Percentiles rank a stretch among this genome's conserved stretches.
Evolutionary conservation across 2,329 filamentous ascomycete genomes (phyloP).

Genomic region (Mariannaea sp.): DNA sequence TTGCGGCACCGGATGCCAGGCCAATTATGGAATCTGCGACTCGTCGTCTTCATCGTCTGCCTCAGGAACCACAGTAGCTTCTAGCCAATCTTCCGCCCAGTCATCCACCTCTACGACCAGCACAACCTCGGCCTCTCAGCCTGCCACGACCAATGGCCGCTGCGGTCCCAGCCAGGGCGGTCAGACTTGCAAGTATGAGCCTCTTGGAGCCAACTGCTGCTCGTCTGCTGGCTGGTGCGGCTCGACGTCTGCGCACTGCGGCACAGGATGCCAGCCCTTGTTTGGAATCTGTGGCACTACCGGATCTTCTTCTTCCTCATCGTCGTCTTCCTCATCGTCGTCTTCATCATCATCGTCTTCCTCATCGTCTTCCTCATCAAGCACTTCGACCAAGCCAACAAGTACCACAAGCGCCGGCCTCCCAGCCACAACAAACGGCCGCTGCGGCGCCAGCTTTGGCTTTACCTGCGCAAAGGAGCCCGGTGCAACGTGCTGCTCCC

Average conservation of each 20-base stretch:
- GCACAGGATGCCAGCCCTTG: constrained; percentile 45
- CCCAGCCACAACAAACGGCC: constrained; percentile 28
- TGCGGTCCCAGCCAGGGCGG: constrained; percentile 32
- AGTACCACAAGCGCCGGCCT: constrained; percentile 8
- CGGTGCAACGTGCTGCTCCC: constrained; percentile 39
- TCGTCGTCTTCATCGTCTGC: not conserved
- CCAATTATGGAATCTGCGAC: constrained; percentile 39
- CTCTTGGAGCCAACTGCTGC: constrained; percentile 30
- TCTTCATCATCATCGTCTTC: constrained; percentile 9
- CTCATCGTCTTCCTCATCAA: constrained; percentile 5
- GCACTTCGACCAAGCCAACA: constrained; percentile 6
- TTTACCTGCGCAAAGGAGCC: constrained; percentile 34
- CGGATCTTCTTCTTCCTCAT: constrained; percentile 19
- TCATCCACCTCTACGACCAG: constrained; percentile 9
- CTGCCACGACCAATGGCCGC: constrained; percentile 30
- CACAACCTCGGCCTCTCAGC: constrained; percentile 23
- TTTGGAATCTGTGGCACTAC: constrained; percentile 41
- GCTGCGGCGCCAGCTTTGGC: constrained; percentile 36
- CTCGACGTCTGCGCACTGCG: constrained; percentile 46
- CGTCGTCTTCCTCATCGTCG: not conserved
- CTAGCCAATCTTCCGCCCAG: constrained; percentile 11
- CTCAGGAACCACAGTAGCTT: no score
- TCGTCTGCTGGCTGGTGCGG: constrained; percentile 44
- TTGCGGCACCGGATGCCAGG: constrained; percentile 48
- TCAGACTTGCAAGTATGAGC: constrained; percentile 29